Base-by-base conservation (phyloP, 2,329 filamentous ascomycete genomes). In the Verticillium albo-atrum region DNA sequence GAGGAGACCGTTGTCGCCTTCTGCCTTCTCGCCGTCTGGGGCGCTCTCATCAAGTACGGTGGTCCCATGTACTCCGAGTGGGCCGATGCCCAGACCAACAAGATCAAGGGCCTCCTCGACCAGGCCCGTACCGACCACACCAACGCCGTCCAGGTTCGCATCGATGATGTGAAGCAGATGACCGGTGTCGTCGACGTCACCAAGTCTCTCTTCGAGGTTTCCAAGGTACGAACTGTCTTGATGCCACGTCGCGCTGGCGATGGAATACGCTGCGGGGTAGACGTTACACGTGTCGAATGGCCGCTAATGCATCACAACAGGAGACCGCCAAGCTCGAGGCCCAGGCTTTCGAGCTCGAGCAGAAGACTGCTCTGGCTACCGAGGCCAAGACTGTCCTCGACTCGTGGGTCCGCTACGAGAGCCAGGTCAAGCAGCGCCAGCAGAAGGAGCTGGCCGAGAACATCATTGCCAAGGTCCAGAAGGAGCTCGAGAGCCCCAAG, bases 401-500 rank as follows among this genome's bases (percentile, higher is more conserved):
- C 77, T 97, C 92, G 60, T 99, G 95, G 96, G 93, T 98, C 66
- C 90, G 95, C 76, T 99, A 99, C 79, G 95, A 99, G 84, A 83
- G 90, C 71, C 95, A 98, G 84, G 93, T 99, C 74, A 99, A 98
- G 90, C 90, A 94, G 83, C 90, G 95, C 77, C 92, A 99, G 84
- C 95, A 99, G 86, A 89, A 85, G 79, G 95, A 99, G 85, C 87
- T 99, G 67, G 92, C 95, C 66, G 88, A 96, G 75, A 87, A 82
- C 77, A 84, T 99, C 78, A 98, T 99, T 72, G 87, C 90, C 83
- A 99, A 97, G 88, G 95, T 98, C 75, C 89, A 91, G 79, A 98
- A 98, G 88, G 94, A 98, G 85, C 88, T 99, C 61, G 91, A 97
- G 86, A 97, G 90, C 86, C 95, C 96, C 77, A 98, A 93, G 87